Percentiles rank a stretch among this genome's conserved stretches.
These are phyloP conservation scores for Hygrophoropsis aurantiaca DNA, from an alignment of 768 basidiomycete species.

Conservation along the genomic window DNA sequence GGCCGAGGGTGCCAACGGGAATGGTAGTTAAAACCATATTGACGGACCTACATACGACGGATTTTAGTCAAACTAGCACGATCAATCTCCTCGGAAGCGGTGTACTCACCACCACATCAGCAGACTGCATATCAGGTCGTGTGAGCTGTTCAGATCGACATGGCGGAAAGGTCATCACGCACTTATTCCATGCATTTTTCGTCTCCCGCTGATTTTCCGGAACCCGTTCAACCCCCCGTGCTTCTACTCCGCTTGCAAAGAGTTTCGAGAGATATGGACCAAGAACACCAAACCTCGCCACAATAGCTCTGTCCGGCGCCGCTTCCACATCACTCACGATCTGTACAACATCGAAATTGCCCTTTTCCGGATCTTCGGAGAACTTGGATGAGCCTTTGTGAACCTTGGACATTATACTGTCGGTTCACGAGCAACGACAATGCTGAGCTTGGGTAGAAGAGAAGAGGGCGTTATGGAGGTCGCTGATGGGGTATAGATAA, in stretches of 20 bases:
- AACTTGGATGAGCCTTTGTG: not conserved
- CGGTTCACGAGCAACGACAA: no score
- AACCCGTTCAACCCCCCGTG: slow-evolving; percentile 53
- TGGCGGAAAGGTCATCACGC: slow-evolving; percentile 9
- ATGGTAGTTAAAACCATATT: slow-evolving; percentile 48
- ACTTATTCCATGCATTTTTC: slow-evolving; percentile 48
- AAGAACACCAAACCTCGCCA: slow-evolving; percentile 27
- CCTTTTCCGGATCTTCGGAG: slow-evolving; percentile 21
- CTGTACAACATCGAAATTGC: not conserved
- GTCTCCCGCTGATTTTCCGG: slow-evolving; percentile 47
- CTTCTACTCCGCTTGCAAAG: slow-evolving; percentile 51
- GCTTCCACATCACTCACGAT: slow-evolving; percentile 14
- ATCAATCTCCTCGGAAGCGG: not conserved
- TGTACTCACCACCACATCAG: slow-evolving; percentile 44
- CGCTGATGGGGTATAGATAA: no score
- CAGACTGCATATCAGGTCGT: slow-evolving; percentile 27
- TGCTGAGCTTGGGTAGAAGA: no score
- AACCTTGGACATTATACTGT: not conserved
- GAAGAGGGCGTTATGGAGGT: no score
- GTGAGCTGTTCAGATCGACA: slow-evolving; percentile 11
- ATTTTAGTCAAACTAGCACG: not conserved
- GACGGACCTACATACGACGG: slow-evolving; percentile 36
- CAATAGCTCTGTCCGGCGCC: slow-evolving; percentile 27
- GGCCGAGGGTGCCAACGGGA: slow-evolving; percentile 49
- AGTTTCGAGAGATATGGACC: slow-evolving; percentile 35